Conservation (phyloP, 108 stramenopile species). For the Hondaea fermentalgiana region DNA sequence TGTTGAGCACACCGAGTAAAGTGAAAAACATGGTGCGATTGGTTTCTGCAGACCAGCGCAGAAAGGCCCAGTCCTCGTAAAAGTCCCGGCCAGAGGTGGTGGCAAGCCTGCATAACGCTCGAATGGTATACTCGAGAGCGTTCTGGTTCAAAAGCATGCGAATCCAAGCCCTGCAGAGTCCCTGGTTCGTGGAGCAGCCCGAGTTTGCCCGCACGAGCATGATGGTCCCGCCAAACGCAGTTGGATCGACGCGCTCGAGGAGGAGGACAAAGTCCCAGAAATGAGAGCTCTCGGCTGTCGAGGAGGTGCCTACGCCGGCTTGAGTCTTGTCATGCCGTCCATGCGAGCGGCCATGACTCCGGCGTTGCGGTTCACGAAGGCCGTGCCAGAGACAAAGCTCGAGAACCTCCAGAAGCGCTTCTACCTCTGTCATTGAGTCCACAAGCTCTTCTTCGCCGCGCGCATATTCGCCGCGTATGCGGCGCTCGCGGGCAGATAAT, state of each 20-base stretch:
- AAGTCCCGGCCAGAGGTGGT: neutral
- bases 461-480: neutral
- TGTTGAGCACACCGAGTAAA: neutral
- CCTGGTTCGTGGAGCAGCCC: neutral
- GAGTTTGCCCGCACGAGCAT: neutral
- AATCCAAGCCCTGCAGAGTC: neutral
- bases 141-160: neutral
- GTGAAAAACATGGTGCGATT: neutral
- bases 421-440: neutral
- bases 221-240: neutral
- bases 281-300: neutral
- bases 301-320: neutral
- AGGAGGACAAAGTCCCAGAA: constrained; percentile 1
- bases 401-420: neutral
- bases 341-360: neutral
- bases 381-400: constrained; percentile 2
- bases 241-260: neutral
- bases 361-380: neutral
- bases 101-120: neutral
- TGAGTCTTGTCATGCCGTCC: neutral
- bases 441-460: neutral
- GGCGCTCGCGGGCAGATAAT: neutral
- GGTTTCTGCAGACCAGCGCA: neutral
- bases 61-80: neutral
- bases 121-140: neutral